phyloP scores from a whole-genome alignment of 208 protist genomes.

The Acanthamoeba royreba region DNA sequence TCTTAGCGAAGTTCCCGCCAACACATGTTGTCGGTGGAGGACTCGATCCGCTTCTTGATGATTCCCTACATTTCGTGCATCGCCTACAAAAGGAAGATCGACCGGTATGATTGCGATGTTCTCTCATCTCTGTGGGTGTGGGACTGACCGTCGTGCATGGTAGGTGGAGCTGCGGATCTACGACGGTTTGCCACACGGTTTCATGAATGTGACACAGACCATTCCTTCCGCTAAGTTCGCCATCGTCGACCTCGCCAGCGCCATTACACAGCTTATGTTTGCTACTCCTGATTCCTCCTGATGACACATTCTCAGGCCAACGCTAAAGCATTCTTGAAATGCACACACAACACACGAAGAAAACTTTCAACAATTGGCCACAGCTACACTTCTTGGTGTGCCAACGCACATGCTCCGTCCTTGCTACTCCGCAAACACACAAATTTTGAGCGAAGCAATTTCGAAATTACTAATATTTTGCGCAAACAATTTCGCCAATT shows the following conservation, averaged over 20 bases:
- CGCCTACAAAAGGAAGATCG: neutral
- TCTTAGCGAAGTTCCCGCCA: neutral
- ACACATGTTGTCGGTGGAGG: neutral
- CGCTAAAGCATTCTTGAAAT: too few species aligned
- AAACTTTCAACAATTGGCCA: too few species aligned
- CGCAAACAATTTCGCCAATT: too few species aligned
- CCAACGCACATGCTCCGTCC: too few species aligned
- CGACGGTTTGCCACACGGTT: neutral
- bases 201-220: constrained; percentile 4
- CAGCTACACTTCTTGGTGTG: too few species aligned
- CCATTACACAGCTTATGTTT: neutral
- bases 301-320: too few species aligned
- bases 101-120: neutral
- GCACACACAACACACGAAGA: too few species aligned
- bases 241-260: neutral
- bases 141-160: neutral
- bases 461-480: too few species aligned
- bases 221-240: neutral
- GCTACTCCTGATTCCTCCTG: too few species aligned
- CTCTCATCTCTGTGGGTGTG: neutral
- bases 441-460: too few species aligned
- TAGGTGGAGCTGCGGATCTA: neutral
- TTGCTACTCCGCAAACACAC: too few species aligned
- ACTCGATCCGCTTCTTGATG: neutral
- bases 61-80: neutral